phyloP scores from a whole-genome alignment of 2,329 filamentous ascomycete species.

The Xylaria sp. region DNA sequence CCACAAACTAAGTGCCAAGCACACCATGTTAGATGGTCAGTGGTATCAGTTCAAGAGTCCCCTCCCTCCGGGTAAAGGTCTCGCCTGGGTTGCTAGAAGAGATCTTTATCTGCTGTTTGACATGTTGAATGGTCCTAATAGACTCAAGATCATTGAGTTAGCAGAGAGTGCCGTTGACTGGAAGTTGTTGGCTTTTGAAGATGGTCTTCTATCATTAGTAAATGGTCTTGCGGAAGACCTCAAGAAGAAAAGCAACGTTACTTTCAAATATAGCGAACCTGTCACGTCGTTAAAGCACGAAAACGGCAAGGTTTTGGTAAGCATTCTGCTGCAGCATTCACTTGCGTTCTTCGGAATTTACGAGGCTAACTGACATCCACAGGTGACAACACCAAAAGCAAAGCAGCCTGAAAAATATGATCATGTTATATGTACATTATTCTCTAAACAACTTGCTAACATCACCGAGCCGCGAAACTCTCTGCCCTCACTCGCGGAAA shows the following conservation, averaged over 20 bases:
- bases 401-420: conserved; percentile 53
- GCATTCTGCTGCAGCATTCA: conserved; percentile 26
- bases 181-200: conserved; percentile 59
- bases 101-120: conserved; percentile 41
- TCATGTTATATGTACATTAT: conserved; percentile 73
- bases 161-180: conserved; percentile 44
- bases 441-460: conserved; percentile 57
- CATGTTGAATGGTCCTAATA: conserved; percentile 41
- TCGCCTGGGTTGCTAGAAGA: conserved; percentile 35
- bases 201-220: conserved; percentile 72
- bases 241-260: conserved; percentile 65
- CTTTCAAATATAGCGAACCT: conserved; percentile 61
- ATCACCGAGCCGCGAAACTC: conserved; percentile 49
- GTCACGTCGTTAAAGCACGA: conserved; percentile 59
- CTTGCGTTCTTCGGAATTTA: background rate
- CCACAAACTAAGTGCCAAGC: conserved; percentile 78
- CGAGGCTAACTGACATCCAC: conserved; percentile 15
- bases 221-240: conserved; percentile 64
- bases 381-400: conserved; percentile 49
- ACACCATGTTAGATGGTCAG: conserved; percentile 65
- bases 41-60: conserved; percentile 53
- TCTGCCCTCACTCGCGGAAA: conserved; percentile 62
- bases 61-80: background rate
- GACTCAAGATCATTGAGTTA: conserved; percentile 44
- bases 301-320: conserved; percentile 56